Percentiles rank a stretch among this genome's conserved stretches.
These are phyloP conservation scores for Chrysanthemum seticuspe DNA, from an alignment of 129 eudicot species.

Conservation along the genomic window DNA sequence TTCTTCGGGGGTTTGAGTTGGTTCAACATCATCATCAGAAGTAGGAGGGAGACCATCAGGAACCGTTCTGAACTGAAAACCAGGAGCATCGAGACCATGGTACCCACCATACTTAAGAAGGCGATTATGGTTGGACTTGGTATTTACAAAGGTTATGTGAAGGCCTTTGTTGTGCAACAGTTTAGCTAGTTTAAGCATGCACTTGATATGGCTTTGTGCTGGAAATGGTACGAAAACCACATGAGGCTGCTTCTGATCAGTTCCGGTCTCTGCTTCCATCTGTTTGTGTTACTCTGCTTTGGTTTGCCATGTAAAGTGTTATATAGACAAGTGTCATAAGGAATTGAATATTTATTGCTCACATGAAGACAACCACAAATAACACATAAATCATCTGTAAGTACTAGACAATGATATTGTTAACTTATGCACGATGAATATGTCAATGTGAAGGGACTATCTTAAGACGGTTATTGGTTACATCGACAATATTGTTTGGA, in stretches of 20 bases:
- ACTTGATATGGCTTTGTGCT: slow-evolving; percentile 40
- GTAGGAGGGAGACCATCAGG: slow-evolving; percentile 52
- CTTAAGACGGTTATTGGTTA: slow-evolving; percentile 3
- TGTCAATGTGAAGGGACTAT: neutral
- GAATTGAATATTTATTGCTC: neutral
- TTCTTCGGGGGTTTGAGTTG: neutral
- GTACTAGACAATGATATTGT: neutral
- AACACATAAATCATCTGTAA: too few species aligned
- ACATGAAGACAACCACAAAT: too few species aligned
- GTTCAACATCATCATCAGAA: neutral
- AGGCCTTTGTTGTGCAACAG: slow-evolving; percentile 45
- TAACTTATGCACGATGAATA: neutral
- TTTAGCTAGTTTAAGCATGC: slow-evolving; percentile 35
- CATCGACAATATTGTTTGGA: neutral
- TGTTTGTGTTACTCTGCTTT: neutral
- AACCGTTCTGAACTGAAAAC: slow-evolving; percentile 38
- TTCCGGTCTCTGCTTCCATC: neutral
- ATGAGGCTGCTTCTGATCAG: slow-evolving; percentile 18
- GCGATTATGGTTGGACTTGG: slow-evolving; percentile 41
- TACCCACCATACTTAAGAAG: slow-evolving; percentile 33
- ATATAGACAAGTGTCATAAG: neutral
- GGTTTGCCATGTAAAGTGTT: neutral
- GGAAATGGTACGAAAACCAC: slow-evolving; percentile 32
- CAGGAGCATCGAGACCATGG: slow-evolving; percentile 26
- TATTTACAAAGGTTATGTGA: slow-evolving; percentile 54